These are phyloP conservation scores for Mycena albidolilacea DNA, from an alignment of 768 basidiomycete species.

Conservation along the genomic window DNA sequence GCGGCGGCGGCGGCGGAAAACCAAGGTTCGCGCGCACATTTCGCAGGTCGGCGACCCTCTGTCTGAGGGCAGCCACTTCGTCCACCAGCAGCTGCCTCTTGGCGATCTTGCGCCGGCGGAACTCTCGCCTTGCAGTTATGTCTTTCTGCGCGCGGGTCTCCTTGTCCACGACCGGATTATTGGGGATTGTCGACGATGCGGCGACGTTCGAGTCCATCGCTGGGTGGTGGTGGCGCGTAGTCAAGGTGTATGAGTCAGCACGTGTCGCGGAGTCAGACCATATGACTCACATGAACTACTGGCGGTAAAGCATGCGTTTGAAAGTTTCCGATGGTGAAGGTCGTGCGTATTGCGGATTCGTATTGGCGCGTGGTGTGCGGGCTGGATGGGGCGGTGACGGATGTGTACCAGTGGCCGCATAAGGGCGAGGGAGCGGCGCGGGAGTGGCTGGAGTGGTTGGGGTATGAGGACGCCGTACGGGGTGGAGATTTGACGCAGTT, in stretches of 20 bases:
- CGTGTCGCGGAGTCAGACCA: no score
- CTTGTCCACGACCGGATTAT: no score
- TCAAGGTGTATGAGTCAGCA: no score
- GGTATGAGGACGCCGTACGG: conserved; percentile 68
- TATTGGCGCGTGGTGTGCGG: conserved; percentile 66
- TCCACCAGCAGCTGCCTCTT: neutral
- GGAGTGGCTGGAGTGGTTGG: conserved; percentile 78
- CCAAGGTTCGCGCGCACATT: neutral
- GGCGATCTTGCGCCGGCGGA: neutral
- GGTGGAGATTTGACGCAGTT: conserved; percentile 22
- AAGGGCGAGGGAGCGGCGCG: conserved; percentile 58
- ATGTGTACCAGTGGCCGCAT: conserved; percentile 73
- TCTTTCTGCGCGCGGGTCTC: no score
- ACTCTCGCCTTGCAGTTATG: neutral
- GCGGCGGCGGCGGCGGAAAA: neutral
- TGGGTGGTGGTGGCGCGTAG: no score
- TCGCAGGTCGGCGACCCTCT: conserved; percentile 2
- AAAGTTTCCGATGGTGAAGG: conserved; percentile 73
- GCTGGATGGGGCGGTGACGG: conserved; percentile 50
- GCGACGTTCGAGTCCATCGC: no score
- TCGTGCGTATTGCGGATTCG: conserved; percentile 66
- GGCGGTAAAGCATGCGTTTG: conserved; percentile 72
- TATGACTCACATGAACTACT: no score
- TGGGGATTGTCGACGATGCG: no score
- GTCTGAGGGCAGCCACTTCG: neutral